Evolutionary conservation across 2,329 filamentous ascomycete genomes (phyloP).

Genomic region (Monilinia aucupariae): DNA sequence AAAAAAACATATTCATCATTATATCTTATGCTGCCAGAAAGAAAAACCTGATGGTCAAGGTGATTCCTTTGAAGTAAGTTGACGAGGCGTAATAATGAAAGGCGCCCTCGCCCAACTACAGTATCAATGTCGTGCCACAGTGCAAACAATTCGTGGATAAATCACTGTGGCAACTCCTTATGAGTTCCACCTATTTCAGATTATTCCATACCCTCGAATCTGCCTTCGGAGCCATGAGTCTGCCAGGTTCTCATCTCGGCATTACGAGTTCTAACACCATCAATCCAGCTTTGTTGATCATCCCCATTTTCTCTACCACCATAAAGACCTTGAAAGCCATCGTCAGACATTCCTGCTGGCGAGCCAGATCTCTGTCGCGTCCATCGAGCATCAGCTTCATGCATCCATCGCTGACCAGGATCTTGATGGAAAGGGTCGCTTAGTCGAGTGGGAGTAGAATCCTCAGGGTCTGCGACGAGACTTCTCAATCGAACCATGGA

Average conservation of each 20-base stretch:
- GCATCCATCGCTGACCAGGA: background rate
- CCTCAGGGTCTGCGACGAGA: background rate
- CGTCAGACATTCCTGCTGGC: conserved; percentile 39
- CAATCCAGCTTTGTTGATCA: conserved; percentile 35
- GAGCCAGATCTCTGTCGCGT: conserved; percentile 27
- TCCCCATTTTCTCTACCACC: conserved; percentile 46
- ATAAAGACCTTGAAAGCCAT: conserved; percentile 44
- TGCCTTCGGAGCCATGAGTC: conserved; percentile 21
- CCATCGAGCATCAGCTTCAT: background rate
- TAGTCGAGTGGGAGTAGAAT: background rate
- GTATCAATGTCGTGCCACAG: background rate
- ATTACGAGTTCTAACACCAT: conserved; percentile 36
- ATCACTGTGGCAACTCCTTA: background rate
- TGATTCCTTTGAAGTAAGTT: no score
- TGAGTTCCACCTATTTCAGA: conserved; percentile 14
- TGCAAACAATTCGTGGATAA: background rate
- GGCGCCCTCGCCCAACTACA: background rate
- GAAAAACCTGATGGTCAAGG: no score
- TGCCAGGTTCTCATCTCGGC: conserved; percentile 22
- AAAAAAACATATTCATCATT: no score
- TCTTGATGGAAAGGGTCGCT: conserved; percentile 2
- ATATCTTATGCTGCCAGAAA: no score
- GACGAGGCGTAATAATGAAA: background rate
- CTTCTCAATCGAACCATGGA: conserved; percentile 14
- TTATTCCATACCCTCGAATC: conserved; percentile 30